phyloP scores from a whole-genome alignment of 2,329 filamentous ascomycete genomes.

The Trichoderma cornu-damae region DNA sequence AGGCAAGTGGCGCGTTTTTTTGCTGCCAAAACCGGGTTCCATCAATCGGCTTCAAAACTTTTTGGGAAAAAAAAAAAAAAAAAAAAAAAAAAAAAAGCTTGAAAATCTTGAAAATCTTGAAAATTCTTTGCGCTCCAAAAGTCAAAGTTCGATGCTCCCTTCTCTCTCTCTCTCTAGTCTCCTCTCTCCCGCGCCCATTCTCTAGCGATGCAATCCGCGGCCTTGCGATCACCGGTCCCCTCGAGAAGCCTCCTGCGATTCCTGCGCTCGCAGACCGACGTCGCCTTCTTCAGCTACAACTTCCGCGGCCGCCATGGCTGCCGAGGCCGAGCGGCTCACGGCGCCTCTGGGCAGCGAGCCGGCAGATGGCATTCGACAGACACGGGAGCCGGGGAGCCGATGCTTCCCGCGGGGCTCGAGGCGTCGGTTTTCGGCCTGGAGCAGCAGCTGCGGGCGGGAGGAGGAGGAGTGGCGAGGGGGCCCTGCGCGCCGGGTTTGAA shows the following conservation, averaged over 20 bases:
- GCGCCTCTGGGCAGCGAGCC: neutral
- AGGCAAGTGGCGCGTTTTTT: too few species aligned
- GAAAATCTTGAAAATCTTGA: too few species aligned
- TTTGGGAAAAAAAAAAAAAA: too few species aligned
- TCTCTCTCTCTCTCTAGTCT: too few species aligned
- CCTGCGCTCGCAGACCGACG: conserved; percentile 64
- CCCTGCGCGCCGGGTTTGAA: conserved; percentile 17
- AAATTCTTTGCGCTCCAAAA: too few species aligned
- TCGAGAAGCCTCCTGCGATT: conserved; percentile 62
- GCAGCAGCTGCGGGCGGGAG: conserved; percentile 21
- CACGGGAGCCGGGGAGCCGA: neutral
- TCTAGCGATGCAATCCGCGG: conserved; percentile 40
- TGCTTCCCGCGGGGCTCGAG: conserved; percentile 22
- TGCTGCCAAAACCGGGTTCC: neutral
- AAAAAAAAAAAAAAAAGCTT: too few species aligned
- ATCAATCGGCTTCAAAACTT: too few species aligned
- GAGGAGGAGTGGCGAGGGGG: conserved; percentile 18
- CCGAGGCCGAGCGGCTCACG: neutral
- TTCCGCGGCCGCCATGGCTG: conserved; percentile 21
- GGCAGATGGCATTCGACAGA: conserved; percentile 19
- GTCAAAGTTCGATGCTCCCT: conserved; percentile 9
- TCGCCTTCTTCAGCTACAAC: conserved; percentile 46
- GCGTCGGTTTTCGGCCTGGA: conserved; percentile 30
- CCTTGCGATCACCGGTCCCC: conserved; percentile 43
- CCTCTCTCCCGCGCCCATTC: conserved; percentile 16